Evolutionary conservation across 768 basidiomycete genomes (phyloP).

Genomic region (Psilocybe subaeruginosa): DNA sequence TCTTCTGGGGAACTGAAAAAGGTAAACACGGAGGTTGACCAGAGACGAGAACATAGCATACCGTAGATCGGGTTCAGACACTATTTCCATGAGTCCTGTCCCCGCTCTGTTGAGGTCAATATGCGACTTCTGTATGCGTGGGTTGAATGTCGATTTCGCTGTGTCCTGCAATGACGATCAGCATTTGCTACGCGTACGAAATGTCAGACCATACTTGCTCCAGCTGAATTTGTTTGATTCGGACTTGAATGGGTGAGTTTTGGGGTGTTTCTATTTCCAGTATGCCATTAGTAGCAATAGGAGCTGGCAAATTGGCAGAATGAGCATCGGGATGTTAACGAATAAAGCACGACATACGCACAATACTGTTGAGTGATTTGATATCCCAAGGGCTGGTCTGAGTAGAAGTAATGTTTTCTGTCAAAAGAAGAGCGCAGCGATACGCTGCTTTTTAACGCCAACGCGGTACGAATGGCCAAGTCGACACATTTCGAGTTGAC

Average conservation of each 20-base stretch:
- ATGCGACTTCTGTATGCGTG: slow-evolving; percentile 50
- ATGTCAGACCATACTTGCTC: slow-evolving; percentile 70
- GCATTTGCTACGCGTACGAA: neutral
- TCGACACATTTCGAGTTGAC: slow-evolving; percentile 74
- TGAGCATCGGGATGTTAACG: neutral
- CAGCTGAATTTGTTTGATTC: slow-evolving; percentile 93
- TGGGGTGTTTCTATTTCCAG: slow-evolving; percentile 48
- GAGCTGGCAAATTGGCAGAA: slow-evolving; percentile 50
- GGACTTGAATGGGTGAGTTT: slow-evolving; percentile 45
- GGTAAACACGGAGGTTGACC: slow-evolving; percentile 24
- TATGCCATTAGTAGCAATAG: slow-evolving; percentile 71
- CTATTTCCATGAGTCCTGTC: slow-evolving; percentile 91
- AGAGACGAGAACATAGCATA: slow-evolving; percentile 24
- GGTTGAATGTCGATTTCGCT: slow-evolving; percentile 75
- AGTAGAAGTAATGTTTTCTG: slow-evolving; percentile 97
- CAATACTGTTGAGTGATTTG: slow-evolving; percentile 98
- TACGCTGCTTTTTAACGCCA: slow-evolving; percentile 72
- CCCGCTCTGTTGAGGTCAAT: slow-evolving; percentile 95
- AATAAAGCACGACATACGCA: slow-evolving; percentile 28
- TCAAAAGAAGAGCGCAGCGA: slow-evolving; percentile 84
- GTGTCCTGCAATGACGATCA: slow-evolving; percentile 65
- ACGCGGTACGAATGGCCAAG: slow-evolving; percentile 77
- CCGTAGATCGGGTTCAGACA: slow-evolving; percentile 92
- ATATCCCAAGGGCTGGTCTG: slow-evolving; percentile 92
- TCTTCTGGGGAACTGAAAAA: slow-evolving; percentile 77